These are phyloP conservation scores for Rhododendron ferrugineum DNA, from an alignment of 148 eudicot species.

Conservation along the genomic window DNA sequence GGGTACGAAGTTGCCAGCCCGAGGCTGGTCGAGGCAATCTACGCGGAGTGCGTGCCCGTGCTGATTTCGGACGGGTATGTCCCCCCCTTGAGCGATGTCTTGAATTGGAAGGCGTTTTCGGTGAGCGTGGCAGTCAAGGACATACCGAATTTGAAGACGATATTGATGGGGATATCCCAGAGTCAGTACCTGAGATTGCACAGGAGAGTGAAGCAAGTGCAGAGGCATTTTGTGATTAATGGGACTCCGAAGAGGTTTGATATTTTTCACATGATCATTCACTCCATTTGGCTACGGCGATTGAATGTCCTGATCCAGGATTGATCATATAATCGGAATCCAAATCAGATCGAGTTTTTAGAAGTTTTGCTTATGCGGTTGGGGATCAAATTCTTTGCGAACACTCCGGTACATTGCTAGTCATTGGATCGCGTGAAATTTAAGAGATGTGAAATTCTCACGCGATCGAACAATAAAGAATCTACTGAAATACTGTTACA, in stretches of 20 bases:
- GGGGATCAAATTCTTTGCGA: neutral
- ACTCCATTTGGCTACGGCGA: conserved; percentile 65
- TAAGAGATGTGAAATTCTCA: neutral
- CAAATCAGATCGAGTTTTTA: neutral
- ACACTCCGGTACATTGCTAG: neutral
- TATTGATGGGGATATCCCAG: conserved; percentile 39
- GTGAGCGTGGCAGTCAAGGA: conserved; percentile 31
- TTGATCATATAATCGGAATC: neutral
- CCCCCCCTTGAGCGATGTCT: conserved; percentile 49
- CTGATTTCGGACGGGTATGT: conserved; percentile 40
- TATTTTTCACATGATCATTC: conserved; percentile 52
- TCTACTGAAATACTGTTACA: neutral
- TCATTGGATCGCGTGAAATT: neutral
- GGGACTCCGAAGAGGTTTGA: conserved; percentile 39
- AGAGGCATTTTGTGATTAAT: conserved; percentile 47
- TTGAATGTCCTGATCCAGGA: conserved; percentile 30
- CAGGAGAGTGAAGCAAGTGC: conserved; percentile 44
- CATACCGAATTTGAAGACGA: conserved; percentile 38
- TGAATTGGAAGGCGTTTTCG: conserved; percentile 52
- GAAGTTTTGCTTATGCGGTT: neutral
- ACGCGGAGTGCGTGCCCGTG: conserved; percentile 55
- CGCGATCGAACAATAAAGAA: neutral
- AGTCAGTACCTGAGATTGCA: conserved; percentile 39
- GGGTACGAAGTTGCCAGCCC: conserved; percentile 73
- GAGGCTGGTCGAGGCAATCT: conserved; percentile 53